phyloP scores from a whole-genome alignment of 1,284 basidiomycete genomes.

The Phellopilus nigrolimitatus region DNA sequence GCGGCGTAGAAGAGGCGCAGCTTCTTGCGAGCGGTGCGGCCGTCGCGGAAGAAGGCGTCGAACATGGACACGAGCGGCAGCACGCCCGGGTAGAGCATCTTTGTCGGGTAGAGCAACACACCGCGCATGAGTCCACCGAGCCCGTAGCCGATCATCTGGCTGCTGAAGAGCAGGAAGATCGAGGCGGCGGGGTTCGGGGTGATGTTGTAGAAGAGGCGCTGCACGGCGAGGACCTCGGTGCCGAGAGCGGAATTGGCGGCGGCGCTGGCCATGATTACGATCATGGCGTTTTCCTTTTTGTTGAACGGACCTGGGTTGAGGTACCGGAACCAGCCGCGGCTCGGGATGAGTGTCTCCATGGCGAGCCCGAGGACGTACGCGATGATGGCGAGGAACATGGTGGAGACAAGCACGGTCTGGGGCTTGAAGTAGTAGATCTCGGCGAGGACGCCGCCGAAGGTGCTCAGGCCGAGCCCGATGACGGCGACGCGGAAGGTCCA shows the following conservation, averaged over 20 bases:
- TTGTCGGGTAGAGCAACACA: constrained; percentile 29
- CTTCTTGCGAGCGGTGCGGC: constrained; percentile 32
- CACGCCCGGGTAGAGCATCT: constrained; percentile 29
- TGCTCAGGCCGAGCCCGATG: constrained; percentile 27
- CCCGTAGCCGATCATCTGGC: constrained; percentile 48
- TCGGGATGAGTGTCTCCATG: constrained; percentile 27
- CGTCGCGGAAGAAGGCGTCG: constrained; percentile 28
- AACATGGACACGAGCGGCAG: constrained; percentile 33
- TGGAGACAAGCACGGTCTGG: constrained; percentile 26
- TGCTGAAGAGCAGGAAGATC: constrained; percentile 41
- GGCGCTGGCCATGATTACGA: constrained; percentile 26
- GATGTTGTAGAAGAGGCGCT: constrained; percentile 36
- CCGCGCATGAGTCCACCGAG: constrained; percentile 37
- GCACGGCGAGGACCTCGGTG: constrained; percentile 33
- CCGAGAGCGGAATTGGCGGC: constrained; percentile 26
- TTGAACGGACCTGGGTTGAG: constrained; percentile 35
- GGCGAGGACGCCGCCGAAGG: constrained; percentile 28
- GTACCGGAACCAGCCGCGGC: constrained; percentile 27
- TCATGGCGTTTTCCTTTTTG: constrained; percentile 35
- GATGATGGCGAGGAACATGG: constrained; percentile 27
- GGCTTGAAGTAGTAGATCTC: constrained; percentile 28
- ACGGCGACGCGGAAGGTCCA: constrained; percentile 34
- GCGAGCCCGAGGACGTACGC: constrained; percentile 26
- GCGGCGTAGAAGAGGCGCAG: constrained; percentile 47
- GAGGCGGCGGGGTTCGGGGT: constrained; percentile 32